Evolutionary conservation across 2,329 filamentous ascomycete genomes (phyloP).

Genomic region (Fusarium tuaranense): DNA sequence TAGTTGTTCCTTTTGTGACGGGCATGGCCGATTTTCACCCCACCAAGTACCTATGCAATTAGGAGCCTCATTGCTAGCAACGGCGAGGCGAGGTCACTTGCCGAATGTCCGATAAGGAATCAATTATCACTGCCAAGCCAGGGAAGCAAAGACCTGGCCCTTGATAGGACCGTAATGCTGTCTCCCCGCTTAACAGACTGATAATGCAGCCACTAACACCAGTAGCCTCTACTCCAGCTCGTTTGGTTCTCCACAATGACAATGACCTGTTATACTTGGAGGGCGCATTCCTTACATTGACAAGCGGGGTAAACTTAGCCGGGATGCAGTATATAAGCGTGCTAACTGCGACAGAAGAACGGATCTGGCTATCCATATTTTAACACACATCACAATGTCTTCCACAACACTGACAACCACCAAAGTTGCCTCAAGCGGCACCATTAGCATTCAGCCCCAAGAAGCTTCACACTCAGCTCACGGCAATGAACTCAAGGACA

Average conservation of each 20-base stretch:
- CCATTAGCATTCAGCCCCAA: conserved; percentile 28
- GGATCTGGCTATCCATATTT: background rate
- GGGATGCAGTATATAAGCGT: background rate
- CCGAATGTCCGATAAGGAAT: background rate
- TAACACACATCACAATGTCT: conserved; percentile 1
- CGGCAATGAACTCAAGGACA: conserved; percentile 38
- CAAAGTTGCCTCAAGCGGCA: conserved; percentile 1
- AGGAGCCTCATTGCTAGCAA: background rate
- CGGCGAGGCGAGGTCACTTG: background rate
- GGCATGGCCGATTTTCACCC: background rate
- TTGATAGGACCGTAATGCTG: background rate
- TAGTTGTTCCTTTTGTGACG: background rate
- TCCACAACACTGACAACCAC: conserved; percentile 10
- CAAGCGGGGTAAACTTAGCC: background rate
- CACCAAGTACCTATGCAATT: background rate
- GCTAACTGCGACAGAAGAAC: background rate
- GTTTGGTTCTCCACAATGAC: background rate
- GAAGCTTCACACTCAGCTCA: conserved; percentile 28
- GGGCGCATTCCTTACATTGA: conserved; percentile 17
- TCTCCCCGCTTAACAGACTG: background rate
- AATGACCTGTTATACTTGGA: conserved; percentile 11
- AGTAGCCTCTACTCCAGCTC: background rate
- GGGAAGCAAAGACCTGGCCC: background rate
- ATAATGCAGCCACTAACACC: background rate
- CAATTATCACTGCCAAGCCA: background rate